These are phyloP conservation scores for Choiromyces venosus DNA, from an alignment of 495 filamentous ascomycete species.

Conservation along the genomic window DNA sequence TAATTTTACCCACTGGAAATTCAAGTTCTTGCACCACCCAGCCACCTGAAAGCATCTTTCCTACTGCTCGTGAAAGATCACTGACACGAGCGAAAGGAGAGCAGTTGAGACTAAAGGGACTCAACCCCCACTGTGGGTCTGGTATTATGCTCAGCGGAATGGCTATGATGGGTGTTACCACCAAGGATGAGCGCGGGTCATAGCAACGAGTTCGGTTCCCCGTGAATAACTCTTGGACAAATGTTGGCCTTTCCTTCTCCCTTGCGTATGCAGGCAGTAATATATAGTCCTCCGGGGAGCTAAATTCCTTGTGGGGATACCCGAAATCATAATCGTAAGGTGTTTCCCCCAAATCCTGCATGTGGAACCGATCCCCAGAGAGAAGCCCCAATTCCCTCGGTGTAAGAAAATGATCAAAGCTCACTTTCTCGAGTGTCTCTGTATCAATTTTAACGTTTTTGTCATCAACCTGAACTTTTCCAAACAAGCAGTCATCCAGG, in stretches of 20 bases:
- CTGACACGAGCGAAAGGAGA: background rate
- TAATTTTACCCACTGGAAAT: background rate
- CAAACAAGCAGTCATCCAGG: background rate
- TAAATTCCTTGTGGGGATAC: background rate
- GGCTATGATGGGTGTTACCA: background rate
- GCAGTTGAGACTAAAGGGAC: background rate
- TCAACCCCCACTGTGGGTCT: background rate
- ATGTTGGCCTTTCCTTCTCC: background rate
- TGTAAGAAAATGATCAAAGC: constrained; percentile 1
- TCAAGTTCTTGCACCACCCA: background rate
- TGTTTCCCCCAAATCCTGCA: constrained; percentile 3
- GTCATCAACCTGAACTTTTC: background rate
- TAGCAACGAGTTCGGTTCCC: background rate
- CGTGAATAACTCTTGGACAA: background rate
- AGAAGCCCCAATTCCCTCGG: constrained; percentile 3
- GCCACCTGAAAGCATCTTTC: background rate
- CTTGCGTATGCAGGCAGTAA: background rate
- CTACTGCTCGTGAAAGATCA: background rate
- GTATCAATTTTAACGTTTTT: background rate
- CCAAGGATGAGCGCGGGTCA: background rate
- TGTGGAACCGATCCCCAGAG: background rate
- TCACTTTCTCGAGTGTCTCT: background rate
- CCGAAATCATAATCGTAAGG: constrained; percentile 2
- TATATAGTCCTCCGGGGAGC: background rate
- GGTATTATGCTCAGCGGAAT: background rate